A percentile compares a stretch with the other conserved stretches of the same genome.
phyloP scores from a whole-genome alignment of 106 monocot genomes.

The Hemerocallis citrina region DNA sequence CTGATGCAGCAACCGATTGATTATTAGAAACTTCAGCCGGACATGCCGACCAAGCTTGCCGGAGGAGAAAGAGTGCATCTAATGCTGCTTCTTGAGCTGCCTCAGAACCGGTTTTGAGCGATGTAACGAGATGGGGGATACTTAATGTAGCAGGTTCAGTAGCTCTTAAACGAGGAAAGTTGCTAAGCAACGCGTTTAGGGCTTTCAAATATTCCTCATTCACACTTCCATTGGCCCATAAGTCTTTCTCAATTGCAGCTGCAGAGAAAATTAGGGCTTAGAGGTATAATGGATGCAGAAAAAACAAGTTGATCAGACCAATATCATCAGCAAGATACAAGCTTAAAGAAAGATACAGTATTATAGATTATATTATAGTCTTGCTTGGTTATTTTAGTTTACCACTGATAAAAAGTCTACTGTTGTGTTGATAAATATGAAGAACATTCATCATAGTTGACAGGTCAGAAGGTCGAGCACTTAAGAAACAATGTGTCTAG shows the following conservation, averaged over 20 bases:
- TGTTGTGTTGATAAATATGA: not conserved
- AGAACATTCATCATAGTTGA: too few species aligned
- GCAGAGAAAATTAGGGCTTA: conserved; percentile 9
- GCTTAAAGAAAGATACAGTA: too few species aligned
- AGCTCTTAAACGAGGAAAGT: conserved; percentile 90
- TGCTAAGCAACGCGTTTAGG: conserved; percentile 73
- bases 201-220: conserved; percentile 97
- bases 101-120: conserved; percentile 87
- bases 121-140: conserved; percentile 90
- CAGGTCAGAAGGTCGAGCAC: too few species aligned
- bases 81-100: conserved; percentile 91
- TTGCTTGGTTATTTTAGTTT: not conserved
- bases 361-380: not conserved
- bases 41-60: conserved; percentile 97
- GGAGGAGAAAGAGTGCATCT: conserved; percentile 82
- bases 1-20: conserved; percentile 93
- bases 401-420: too few species aligned
- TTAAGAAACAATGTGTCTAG: too few species aligned
- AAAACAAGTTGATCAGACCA: not conserved
- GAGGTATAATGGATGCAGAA: not conserved
- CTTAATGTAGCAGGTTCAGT: conserved; percentile 92
- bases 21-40: conserved; percentile 93
- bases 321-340: not conserved
- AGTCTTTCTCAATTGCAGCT: conserved; percentile 98
- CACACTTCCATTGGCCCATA: conserved; percentile 75